phyloP scores from a whole-genome alignment of 2,329 filamentous ascomycete genomes.

The Akanthomyces lecanii region DNA sequence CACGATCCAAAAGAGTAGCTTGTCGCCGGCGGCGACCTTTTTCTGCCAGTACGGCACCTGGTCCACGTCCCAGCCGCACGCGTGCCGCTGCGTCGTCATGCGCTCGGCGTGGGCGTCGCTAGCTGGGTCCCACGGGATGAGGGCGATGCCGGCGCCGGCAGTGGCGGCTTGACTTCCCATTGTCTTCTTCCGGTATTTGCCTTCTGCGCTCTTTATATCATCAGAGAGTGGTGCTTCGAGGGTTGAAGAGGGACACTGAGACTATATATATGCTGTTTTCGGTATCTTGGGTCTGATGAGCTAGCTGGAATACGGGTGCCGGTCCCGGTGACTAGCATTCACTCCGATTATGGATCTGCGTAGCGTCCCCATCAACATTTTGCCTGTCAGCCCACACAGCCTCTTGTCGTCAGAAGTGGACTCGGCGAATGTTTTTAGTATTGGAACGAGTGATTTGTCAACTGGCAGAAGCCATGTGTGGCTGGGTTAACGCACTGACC shows the following conservation, averaged over 20 bases:
- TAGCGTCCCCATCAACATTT: not conserved
- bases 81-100: conserved; percentile 40
- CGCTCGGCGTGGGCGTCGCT: conserved; percentile 37
- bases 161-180: not conserved
- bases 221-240: no score
- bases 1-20: conserved; percentile 39
- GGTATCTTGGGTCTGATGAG: not conserved
- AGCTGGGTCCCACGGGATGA: conserved; percentile 43
- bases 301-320: not conserved
- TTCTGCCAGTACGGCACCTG: conserved; percentile 34
- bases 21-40: conserved; percentile 31
- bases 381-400: not conserved
- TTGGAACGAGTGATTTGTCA: no score
- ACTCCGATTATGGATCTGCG: not conserved
- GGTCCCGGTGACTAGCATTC: not conserved
- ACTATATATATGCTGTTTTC: not conserved
- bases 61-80: conserved; percentile 42
- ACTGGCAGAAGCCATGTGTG: no score
- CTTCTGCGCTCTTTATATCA: not conserved
- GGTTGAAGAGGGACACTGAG: not conserved
- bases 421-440: no score
- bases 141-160: conserved; percentile 24
- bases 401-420: no score
- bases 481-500: no score
- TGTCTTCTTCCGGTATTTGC: not conserved